phyloP scores from a whole-genome alignment of 164 flowering plant species.

The Taxillus chinensis region DNA sequence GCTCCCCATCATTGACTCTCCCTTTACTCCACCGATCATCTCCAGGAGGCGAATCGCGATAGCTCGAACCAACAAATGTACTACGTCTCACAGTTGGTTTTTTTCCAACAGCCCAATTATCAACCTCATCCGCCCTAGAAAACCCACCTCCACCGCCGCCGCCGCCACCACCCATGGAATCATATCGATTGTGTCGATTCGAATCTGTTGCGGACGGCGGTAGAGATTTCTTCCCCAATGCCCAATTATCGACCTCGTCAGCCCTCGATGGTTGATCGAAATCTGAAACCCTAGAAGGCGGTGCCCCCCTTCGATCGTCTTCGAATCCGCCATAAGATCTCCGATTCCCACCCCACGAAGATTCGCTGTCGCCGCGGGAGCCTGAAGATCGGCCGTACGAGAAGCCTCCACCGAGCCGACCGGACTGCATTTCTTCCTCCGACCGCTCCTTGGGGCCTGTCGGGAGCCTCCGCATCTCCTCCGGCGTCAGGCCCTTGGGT shows the following conservation, averaged over 20 bases:
- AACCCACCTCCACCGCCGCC: slow-evolving; percentile 17
- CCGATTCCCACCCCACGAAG: slow-evolving; percentile 40
- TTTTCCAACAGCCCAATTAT: slow-evolving; percentile 62
- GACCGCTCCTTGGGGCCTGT: slow-evolving; percentile 68
- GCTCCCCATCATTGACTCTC: slow-evolving; percentile 14
- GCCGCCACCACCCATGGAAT: slow-evolving; percentile 47
- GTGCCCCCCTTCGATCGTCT: slow-evolving; percentile 44
- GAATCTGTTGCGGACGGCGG: slow-evolving; percentile 23
- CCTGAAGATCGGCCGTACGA: slow-evolving; percentile 33
- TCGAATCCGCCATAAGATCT: slow-evolving; percentile 64
- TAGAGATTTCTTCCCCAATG: slow-evolving; percentile 35
- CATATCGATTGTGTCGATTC: slow-evolving; percentile 31
- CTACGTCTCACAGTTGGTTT: slow-evolving; percentile 33
- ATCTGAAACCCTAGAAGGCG: slow-evolving; percentile 51
- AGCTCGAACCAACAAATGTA: slow-evolving; percentile 27
- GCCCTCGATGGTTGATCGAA: slow-evolving; percentile 75
- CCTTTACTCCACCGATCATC: slow-evolving; percentile 45
- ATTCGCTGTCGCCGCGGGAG: slow-evolving; percentile 26
- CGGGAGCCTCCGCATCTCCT: slow-evolving; percentile 60
- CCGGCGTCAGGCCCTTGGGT: slow-evolving; percentile 40
- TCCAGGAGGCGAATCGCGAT: slow-evolving; percentile 27
- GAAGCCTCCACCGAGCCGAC: slow-evolving; percentile 66
- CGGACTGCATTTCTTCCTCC: slow-evolving; percentile 47
- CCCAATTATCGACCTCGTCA: slow-evolving; percentile 86
- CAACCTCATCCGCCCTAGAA: slow-evolving; percentile 74